Evolutionary conservation across 2,329 filamentous ascomycete species (phyloP), one percentile per base, ranked within the genome.

Genomic region (Zasmidium angulare): DNA sequence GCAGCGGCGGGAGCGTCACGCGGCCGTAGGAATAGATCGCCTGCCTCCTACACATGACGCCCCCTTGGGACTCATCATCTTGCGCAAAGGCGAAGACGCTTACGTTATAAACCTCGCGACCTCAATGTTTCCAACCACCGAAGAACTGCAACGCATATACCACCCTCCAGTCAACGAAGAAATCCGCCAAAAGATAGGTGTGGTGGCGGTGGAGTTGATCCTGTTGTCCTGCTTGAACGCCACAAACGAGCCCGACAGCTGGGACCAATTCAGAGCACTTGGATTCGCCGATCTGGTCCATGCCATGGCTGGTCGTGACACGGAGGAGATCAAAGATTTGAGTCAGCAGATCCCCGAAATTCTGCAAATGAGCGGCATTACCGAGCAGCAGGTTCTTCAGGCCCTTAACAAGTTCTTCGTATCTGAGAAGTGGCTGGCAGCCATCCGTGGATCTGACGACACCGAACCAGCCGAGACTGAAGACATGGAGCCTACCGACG

Each of bases 381-480:
- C 7, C 22, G 20, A 20, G 11, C 58, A 48, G 29, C 58, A 60
- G 2, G 50, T 68, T 31, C 60, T 66, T 36, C 53, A 58, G 12
- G 59, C 59, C 3, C 46, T 63, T 21, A 50, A 63, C n/a, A 55
- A 59, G 19, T 62, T 65, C 19, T 40, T 63, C n/a, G 56, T n/a
- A n/a, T 58, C 58, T 1, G 50, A 53, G 17, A 55, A 40, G 9
- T 62, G 62, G 55, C 59, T 62, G 14, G 48, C 47, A 1, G 36
- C 40, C 26, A 14, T 43, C n/a, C 36, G 36, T 17, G 36, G n/a
- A 19, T 7, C 11, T 14, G 12, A 4, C 36, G 36, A 43, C 12
- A 14, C 11, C 3, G 60, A 64, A 50, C 59, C 55, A 12, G 66
- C 64, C 6, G 70, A 71, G 23, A 72, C 71, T 2, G 63, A 71